Conservation (phyloP, 1,284 basidiomycete genomes). For the Sporisorium sorghi region DNA sequence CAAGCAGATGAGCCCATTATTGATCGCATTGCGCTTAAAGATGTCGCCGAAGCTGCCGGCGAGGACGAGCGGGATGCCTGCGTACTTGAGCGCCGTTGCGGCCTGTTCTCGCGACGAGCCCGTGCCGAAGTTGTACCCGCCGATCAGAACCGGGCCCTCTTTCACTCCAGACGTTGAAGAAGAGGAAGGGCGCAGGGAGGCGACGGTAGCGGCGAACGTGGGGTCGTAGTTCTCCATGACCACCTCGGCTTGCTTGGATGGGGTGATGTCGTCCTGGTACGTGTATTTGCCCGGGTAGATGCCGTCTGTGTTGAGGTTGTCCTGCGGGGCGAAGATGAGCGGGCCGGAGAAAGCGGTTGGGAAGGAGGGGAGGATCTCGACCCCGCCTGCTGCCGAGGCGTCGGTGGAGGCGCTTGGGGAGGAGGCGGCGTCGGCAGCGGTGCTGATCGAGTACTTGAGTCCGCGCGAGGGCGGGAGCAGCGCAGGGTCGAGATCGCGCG, state of each 20-base stretch:
- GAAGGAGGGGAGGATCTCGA: constrained; percentile 71
- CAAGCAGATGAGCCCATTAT: constrained; percentile 95
- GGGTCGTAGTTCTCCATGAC: constrained; percentile 98
- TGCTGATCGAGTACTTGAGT: constrained; percentile 71
- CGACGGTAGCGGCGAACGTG: constrained; percentile 81
- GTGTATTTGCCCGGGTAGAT: constrained; percentile 99
- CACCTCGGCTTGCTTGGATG: constrained; percentile 91
- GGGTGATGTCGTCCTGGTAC: constrained; percentile 98
- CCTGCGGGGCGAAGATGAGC: constrained; percentile 91
- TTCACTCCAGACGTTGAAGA: background rate
- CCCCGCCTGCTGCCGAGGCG: constrained; percentile 25
- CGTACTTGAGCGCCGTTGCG: constrained; percentile 93
- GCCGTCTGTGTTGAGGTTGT: constrained; percentile 97
- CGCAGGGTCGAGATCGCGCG: constrained; percentile 75
- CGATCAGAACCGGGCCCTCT: constrained; percentile 81
- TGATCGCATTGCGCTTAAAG: constrained; percentile 98
- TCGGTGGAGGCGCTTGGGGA: constrained; percentile 34
- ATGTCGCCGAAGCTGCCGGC: constrained; percentile 98
- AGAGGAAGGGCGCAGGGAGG: constrained; percentile 72
- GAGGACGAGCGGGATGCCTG: constrained; percentile 91
- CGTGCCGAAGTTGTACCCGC: constrained; percentile 98
- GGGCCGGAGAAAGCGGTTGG: constrained; percentile 85
- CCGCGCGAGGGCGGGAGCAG: constrained; percentile 73
- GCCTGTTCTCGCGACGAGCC: constrained; percentile 99
- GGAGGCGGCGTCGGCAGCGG: constrained; percentile 58